A percentile compares a stretch with the other conserved stretches of the same genome.
These are phyloP conservation scores for Suhomyces terraborum DNA, from an alignment of 1,139 yeast genomes.

Conservation along the genomic window DNA sequence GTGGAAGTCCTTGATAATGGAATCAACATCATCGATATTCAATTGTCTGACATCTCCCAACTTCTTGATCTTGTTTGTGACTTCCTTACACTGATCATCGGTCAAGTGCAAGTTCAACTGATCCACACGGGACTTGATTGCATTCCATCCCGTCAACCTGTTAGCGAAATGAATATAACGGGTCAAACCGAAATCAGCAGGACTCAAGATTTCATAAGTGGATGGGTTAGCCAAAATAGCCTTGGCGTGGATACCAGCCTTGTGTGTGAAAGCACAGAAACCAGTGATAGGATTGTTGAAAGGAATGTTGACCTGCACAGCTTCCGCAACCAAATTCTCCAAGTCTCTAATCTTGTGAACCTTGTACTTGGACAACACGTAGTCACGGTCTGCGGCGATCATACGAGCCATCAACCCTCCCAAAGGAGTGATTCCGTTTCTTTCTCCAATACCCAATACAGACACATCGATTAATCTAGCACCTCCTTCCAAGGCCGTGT, in stretches of 20 bases:
- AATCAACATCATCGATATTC: slow-evolving; percentile 95
- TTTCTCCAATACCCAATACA: slow-evolving; percentile 97
- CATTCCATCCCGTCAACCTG: slow-evolving; percentile 98
- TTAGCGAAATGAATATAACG: slow-evolving; percentile 97
- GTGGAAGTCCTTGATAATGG: slow-evolving; percentile 92
- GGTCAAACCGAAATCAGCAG: slow-evolving; percentile 91
- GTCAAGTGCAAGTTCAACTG: slow-evolving; percentile 88
- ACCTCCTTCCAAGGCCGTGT: slow-evolving; percentile 97
- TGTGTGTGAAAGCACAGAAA: slow-evolving; percentile 98
- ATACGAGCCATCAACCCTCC: slow-evolving; percentile 99
- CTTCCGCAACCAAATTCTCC: slow-evolving; percentile 94
- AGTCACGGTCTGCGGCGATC: slow-evolving; percentile 98
- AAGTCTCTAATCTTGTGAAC: slow-evolving; percentile 93
- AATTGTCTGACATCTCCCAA: slow-evolving; percentile 94
- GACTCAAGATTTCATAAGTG: slow-evolving; percentile 93
- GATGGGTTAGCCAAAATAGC: slow-evolving; percentile 98
- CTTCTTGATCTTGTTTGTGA: slow-evolving; percentile 87
- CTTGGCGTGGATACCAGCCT: slow-evolving; percentile 99
- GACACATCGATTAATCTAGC: slow-evolving; percentile 94
- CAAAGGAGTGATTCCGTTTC: slow-evolving; percentile 97
- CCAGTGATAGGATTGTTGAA: slow-evolving; percentile 99
- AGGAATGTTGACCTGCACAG: slow-evolving; percentile 95
- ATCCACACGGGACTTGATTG: slow-evolving; percentile 96
- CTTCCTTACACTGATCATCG: slow-evolving; percentile 94
- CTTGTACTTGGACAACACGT: slow-evolving; percentile 92